These are phyloP conservation scores for Reticulascus tulasneorum DNA, from an alignment of 2,329 filamentous ascomycete genomes.

Conservation along the genomic window DNA sequence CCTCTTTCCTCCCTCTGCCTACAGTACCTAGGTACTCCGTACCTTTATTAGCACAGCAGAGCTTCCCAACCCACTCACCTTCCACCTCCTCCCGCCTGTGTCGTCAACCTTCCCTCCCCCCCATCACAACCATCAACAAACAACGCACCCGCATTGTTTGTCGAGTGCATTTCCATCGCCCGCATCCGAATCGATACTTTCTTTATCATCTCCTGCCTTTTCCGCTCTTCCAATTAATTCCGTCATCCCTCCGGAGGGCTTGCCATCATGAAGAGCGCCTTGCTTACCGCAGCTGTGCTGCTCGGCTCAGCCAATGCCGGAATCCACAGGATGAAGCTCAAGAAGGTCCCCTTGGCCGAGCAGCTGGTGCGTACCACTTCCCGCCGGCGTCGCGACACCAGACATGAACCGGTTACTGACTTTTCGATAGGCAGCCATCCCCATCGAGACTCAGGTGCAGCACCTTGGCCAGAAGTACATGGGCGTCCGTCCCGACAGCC, in stretches of 20 bases:
- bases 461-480: slow-evolving; percentile 95
- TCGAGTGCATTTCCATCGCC: no score
- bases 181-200: no score
- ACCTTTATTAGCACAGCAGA: no score
- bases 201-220: no score
- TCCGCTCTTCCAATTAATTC: no score
- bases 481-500: slow-evolving; percentile 67
- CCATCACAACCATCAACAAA: no score
- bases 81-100: background rate
- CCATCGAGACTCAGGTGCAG: slow-evolving; percentile 76
- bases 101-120: background rate
- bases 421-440: slow-evolving; percentile 53
- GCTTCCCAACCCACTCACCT: background rate
- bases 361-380: slow-evolving; percentile 68
- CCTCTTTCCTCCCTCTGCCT: slow-evolving; percentile 1
- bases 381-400: background rate
- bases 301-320: slow-evolving; percentile 79
- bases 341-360: slow-evolving; percentile 90
- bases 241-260: slow-evolving; percentile 14
- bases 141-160: no score
- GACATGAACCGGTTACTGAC: slow-evolving; percentile 14
- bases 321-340: slow-evolving; percentile 93
- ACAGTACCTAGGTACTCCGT: background rate
- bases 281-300: slow-evolving; percentile 75
- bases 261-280: slow-evolving; percentile 77